Evolutionary conservation across 2,329 filamentous ascomycete genomes (phyloP).

Genomic region (Calonectria honghensis): DNA sequence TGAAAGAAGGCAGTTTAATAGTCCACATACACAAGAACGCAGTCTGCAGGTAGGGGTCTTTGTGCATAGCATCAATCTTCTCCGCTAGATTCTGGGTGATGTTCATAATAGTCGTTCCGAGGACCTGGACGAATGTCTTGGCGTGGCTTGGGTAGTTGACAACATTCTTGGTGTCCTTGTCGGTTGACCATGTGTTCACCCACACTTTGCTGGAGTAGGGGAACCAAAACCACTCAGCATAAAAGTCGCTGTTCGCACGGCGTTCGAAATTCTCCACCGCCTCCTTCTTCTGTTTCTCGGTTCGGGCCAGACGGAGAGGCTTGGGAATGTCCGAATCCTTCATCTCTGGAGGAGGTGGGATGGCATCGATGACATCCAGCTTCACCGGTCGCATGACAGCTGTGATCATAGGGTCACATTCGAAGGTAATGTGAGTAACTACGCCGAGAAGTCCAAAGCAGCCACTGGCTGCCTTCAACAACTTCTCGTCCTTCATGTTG

Average conservation of each 20-base stretch:
- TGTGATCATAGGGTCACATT: conserved; percentile 36
- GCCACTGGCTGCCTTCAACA: conserved; percentile 38
- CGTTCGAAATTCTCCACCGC: conserved; percentile 32
- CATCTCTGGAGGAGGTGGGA: conserved; percentile 38
- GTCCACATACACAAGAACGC: conserved; percentile 14
- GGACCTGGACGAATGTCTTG: conserved; percentile 32
- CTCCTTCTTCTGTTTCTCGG: conserved; percentile 31
- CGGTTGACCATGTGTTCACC: conserved; percentile 42
- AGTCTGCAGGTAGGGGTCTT: conserved; percentile 4
- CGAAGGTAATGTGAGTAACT: conserved; percentile 41
- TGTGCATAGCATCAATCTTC: conserved; percentile 4
- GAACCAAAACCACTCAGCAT: conserved; percentile 45
- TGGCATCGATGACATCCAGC: conserved; percentile 38
- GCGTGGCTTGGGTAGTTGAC: conserved; percentile 26
- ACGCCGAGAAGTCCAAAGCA: conserved; percentile 42
- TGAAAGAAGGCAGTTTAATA: background rate
- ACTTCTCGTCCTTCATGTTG: conserved; percentile 23
- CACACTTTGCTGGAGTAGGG: conserved; percentile 39
- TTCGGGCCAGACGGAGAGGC: conserved; percentile 27
- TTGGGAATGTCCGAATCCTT: conserved; percentile 34
- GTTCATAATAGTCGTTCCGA: conserved; percentile 37
- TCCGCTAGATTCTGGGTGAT: conserved; percentile 30
- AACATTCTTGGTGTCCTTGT: conserved; percentile 16
- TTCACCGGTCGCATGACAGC: conserved; percentile 35
- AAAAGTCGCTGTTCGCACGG: conserved; percentile 41